These are phyloP conservation scores for Gynandropsis gynandra DNA, from an alignment of 345 rosid species.

Conservation along the genomic window DNA sequence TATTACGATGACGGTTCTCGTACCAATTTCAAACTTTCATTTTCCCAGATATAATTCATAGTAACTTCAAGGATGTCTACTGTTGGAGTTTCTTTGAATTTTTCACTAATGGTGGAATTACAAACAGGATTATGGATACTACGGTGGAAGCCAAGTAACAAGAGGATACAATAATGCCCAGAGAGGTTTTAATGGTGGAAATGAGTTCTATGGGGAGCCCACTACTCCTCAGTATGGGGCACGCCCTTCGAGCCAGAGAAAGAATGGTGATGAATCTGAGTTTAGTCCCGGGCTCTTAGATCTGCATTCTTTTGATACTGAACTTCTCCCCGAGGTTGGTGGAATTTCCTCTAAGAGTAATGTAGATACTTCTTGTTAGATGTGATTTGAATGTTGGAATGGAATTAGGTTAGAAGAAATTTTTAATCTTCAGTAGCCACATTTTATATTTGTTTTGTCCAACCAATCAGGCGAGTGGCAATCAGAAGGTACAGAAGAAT, in stretches of 20 bases:
- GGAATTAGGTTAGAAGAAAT: slow-evolving; percentile 17
- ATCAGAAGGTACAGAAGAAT: neutral
- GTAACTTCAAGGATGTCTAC: no score
- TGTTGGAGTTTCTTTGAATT: slow-evolving; percentile 2
- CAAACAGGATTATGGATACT: slow-evolving; percentile 71
- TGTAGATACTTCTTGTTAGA: no score
- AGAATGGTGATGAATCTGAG: slow-evolving; percentile 71
- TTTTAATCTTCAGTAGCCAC: slow-evolving; percentile 3
- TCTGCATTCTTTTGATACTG: slow-evolving; percentile 94
- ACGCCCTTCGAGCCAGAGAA: slow-evolving; percentile 48
- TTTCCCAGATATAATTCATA: no score
- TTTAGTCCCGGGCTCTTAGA: slow-evolving; percentile 95
- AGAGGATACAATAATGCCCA: slow-evolving; percentile 56
- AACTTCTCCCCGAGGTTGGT: slow-evolving; percentile 89
- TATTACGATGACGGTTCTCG: slow-evolving; percentile 3
- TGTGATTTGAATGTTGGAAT: neutral
- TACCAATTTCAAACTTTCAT: neutral
- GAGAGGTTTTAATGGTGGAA: slow-evolving; percentile 58
- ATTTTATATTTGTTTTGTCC: neutral
- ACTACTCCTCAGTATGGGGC: slow-evolving; percentile 69
- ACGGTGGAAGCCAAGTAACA: slow-evolving; percentile 53
- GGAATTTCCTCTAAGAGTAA: no score
- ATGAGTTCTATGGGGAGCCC: slow-evolving; percentile 64
- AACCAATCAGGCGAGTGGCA: neutral
- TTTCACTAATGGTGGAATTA: slow-evolving; percentile 4